Evolutionary conservation across 1,139 yeast genomes (phyloP).

Genomic region (Blastobotrys illinoisensis): DNA sequence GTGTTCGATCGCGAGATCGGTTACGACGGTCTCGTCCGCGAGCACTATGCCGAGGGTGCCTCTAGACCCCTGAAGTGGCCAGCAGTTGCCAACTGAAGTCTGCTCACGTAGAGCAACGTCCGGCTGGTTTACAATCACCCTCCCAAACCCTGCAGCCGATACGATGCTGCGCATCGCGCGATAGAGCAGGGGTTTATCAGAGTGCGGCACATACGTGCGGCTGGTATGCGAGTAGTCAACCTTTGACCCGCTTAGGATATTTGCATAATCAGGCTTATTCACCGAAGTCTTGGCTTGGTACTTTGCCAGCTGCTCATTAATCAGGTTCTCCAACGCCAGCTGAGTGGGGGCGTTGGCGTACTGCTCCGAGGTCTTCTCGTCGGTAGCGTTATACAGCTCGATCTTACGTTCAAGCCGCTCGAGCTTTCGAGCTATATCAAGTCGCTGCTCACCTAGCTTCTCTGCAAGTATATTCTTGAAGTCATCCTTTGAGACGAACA

Average conservation of each 20-base stretch:
- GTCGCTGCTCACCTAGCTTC: conserved; percentile 11
- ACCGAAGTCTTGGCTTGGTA: conserved; percentile 11
- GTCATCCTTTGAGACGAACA: conserved; percentile 11
- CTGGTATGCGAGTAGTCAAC: conserved; percentile 28
- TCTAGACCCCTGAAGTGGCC: conserved; percentile 33
- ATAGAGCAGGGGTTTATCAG: conserved; percentile 15
- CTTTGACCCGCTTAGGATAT: conserved; percentile 28
- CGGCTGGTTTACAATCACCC: conserved; percentile 22
- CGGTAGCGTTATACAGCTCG: conserved; percentile 8
- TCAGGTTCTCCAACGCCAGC: conserved; percentile 10
- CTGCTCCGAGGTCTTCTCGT: conserved; percentile 1
- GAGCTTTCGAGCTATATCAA: conserved; percentile 8
- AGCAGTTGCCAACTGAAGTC: conserved; percentile 30
- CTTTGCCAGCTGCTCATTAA: conserved; percentile 11
- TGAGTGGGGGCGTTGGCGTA: conserved; percentile 7
- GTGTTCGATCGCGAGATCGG: conserved; percentile 31
- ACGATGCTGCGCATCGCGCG: conserved; percentile 16
- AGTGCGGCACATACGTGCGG: conserved; percentile 23
- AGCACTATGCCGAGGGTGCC: conserved; percentile 30
- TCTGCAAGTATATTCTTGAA: conserved; percentile 7
- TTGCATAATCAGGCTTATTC: conserved; percentile 30
- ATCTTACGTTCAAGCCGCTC: conserved; percentile 11
- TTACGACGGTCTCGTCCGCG: conserved; percentile 23
- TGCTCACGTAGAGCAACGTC: conserved; percentile 27
- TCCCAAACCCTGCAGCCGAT: conserved; percentile 23